A percentile compares a stretch with the other conserved stretches of the same genome.
Evolutionary conservation across 257 asterid species (phyloP).

Genomic region (Nicotiana obtusifolia): DNA sequence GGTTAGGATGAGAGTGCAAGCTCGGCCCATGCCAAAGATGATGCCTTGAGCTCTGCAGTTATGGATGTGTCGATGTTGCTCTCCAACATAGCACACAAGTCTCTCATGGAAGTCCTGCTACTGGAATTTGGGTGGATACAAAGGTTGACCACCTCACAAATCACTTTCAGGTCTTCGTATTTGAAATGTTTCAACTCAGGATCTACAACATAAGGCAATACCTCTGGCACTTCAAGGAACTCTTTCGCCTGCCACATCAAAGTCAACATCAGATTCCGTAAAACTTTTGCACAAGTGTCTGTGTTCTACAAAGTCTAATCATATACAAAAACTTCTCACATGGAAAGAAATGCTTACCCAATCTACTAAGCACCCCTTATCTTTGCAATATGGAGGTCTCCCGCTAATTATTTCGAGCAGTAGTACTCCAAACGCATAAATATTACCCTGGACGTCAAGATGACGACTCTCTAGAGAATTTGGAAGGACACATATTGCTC

Average conservation of each 20-base stretch:
- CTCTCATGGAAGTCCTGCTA: slow-evolving; percentile 53
- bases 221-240: slow-evolving; percentile 53
- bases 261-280: not conserved
- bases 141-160: slow-evolving; percentile 62
- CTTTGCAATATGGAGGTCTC: slow-evolving; percentile 77
- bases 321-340: not conserved
- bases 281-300: not conserved
- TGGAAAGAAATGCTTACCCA: slow-evolving; percentile 53
- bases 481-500: slow-evolving; percentile 70
- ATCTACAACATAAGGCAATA: slow-evolving; percentile 59
- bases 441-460: slow-evolving; percentile 68
- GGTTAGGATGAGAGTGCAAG: slow-evolving; percentile 69
- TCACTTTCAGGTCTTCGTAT: slow-evolving; percentile 65
- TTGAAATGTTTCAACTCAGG: slow-evolving; percentile 75
- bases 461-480: slow-evolving; percentile 62
- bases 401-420: slow-evolving; percentile 86
- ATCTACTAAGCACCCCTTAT: slow-evolving; percentile 73
- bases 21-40: slow-evolving; percentile 95
- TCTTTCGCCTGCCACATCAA: slow-evolving; percentile 63
- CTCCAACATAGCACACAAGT: slow-evolving; percentile 58
- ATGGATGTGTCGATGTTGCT: slow-evolving; percentile 63
- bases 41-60: slow-evolving; percentile 62
- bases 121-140: slow-evolving; percentile 51
- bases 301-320: not conserved
- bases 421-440: slow-evolving; percentile 77